Evolutionary conservation across 441 rosid genomes (phyloP).

Genomic region (Daphne laureola): DNA sequence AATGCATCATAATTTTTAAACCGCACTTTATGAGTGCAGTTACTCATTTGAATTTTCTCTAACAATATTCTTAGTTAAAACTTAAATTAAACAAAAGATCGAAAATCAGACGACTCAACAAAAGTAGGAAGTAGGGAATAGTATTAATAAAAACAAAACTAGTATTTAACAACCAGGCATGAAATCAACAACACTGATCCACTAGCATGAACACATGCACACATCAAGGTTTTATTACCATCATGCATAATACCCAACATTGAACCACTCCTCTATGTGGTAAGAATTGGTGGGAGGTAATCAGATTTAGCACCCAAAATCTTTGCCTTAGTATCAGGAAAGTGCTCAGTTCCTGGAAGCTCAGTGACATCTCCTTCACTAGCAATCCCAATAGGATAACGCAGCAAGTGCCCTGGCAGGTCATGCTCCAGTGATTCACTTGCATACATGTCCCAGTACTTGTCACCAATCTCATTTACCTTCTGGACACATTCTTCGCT

Average conservation of each 20-base stretch:
- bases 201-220: no score
- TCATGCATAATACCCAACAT: neutral
- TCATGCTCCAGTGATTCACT: constrained; percentile 11
- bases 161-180: no score
- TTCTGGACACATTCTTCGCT: constrained; percentile 18
- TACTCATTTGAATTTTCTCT: no score
- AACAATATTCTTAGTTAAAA: no score
- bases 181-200: no score
- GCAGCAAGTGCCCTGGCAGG: constrained; percentile 23
- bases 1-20: no score
- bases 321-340: constrained; percentile 23
- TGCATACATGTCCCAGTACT: constrained; percentile 17
- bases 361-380: constrained; percentile 14
- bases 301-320: constrained; percentile 19
- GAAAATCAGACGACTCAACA: no score
- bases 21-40: no score
- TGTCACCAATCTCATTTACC: constrained; percentile 17
- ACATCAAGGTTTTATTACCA: no score
- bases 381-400: constrained; percentile 15
- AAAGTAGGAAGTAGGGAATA: no score
- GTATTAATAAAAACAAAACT: no score
- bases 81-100: no score
- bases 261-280: constrained; percentile 8
- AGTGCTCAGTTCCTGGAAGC: constrained; percentile 14
- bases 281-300: constrained; percentile 18